These are phyloP conservation scores for Aspergillus cejpii DNA, from an alignment of 2,329 filamentous ascomycete genomes.

Conservation along the genomic window DNA sequence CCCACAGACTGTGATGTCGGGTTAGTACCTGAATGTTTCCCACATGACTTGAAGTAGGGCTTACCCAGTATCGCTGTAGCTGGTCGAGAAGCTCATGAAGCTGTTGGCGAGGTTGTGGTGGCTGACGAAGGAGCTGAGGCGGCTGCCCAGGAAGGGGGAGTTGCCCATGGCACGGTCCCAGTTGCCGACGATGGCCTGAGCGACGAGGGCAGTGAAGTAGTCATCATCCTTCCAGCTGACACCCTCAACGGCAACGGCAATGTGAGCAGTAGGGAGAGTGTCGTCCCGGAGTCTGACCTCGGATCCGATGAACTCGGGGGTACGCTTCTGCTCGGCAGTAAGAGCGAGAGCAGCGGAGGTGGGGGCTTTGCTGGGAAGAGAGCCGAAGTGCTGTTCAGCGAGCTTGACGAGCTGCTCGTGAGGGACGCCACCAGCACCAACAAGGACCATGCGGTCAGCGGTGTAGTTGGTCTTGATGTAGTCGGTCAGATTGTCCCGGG, in stretches of 20 bases:
- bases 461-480: conserved; percentile 99
- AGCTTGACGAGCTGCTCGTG: conserved; percentile 92
- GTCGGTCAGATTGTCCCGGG: conserved; percentile 78
- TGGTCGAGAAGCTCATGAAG: conserved; percentile 99
- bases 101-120: conserved; percentile 95
- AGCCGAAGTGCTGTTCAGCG: conserved; percentile 90
- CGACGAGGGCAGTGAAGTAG: conserved; percentile 96
- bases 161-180: conserved; percentile 99
- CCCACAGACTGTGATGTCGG: conserved; percentile 74
- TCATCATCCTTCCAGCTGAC: conserved; percentile 99
- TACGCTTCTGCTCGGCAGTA: conserved; percentile 69
- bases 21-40: conserved; percentile 10
- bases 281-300: conserved; percentile 95
- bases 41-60: conserved; percentile 26
- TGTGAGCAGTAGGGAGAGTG: conserved; percentile 91
- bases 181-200: conserved; percentile 98
- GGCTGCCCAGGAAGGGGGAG: conserved; percentile 94
- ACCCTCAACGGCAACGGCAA: conserved; percentile 97
- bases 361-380: conserved; percentile 67
- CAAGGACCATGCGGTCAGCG: conserved; percentile 97
- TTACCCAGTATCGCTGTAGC: conserved; percentile 98
- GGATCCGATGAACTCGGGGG: conserved; percentile 92
- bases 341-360: conserved; percentile 65
- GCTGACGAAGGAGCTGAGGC: conserved; percentile 90
- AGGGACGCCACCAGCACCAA: conserved; percentile 87